Evolutionary conservation across 78 protist species (phyloP).

Genomic region (Dictyostelium intermedium): DNA sequence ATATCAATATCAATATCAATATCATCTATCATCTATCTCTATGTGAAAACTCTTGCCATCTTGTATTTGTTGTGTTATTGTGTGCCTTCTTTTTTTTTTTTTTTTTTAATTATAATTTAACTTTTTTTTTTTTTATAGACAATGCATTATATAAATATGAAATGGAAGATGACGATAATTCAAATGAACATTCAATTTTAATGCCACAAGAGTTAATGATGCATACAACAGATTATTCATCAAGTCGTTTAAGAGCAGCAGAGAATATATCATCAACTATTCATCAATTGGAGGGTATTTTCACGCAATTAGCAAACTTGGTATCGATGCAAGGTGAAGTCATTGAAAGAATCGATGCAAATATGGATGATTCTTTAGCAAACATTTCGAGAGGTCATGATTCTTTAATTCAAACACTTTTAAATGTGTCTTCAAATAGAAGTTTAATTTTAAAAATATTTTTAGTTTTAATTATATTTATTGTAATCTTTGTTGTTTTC

Average conservation of each 20-base stretch:
- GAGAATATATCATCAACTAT: slow-evolving; percentile 67
- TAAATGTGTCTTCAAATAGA: slow-evolving; percentile 50
- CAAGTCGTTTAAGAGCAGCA: slow-evolving; percentile 59
- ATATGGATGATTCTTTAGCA: slow-evolving; percentile 55
- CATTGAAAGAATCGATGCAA: slow-evolving; percentile 70
- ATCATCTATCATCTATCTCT: background rate
- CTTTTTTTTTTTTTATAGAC: slow-evolving; percentile 11
- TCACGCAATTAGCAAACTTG: slow-evolving; percentile 62
- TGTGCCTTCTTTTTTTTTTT: background rate
- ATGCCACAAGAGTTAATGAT: slow-evolving; percentile 52
- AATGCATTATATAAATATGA: slow-evolving; percentile 35
- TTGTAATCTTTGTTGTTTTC: slow-evolving; percentile 56
- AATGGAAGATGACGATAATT: slow-evolving; percentile 19
- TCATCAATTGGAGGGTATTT: slow-evolving; percentile 65
- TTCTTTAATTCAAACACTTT: slow-evolving; percentile 32
- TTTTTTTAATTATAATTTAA: background rate
- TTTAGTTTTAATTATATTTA: slow-evolving; percentile 49
- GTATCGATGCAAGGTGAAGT: slow-evolving; percentile 60
- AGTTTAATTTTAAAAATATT: slow-evolving; percentile 54
- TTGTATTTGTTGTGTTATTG: background rate
- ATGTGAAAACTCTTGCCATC: background rate
- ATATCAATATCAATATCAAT: background rate
- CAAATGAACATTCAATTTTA: slow-evolving; percentile 33
- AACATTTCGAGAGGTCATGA: slow-evolving; percentile 64
- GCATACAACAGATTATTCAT: slow-evolving; percentile 46